Base-by-base conservation (phyloP, 495 filamentous ascomycete species). In the Tuber aestivum region DNA sequence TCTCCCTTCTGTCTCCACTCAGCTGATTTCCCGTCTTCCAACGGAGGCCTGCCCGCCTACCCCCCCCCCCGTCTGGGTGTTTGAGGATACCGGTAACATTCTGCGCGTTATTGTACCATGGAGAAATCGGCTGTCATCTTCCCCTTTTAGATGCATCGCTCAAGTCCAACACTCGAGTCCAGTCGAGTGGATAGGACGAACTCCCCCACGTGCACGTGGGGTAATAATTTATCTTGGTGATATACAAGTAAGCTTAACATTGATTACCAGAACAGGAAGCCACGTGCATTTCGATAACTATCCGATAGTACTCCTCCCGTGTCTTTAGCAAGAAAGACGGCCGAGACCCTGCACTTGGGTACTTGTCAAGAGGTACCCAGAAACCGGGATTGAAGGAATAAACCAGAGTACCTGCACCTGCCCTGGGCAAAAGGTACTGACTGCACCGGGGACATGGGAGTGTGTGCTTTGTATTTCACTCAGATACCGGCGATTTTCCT, bases 151-250 rank as follows among this genome's bases (percentile, higher is more conserved):
- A 32, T 61, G 50, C 50, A 61, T 61, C 4, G 12, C 50, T 61
- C 1, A 10, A 16, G n/a, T 61, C 27, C n/a, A 32, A 32, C 9
- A 16, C 21, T 61, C 10, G 10, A 12, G n/a, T 27, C 8, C 18
- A 10, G 50, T 56, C 23, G 50, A 61, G n/a, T 61, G 50, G 50
- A 10, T 61, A 23, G 1, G 50, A 10, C 32, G n/a, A 27, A 27
- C n/a, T 61, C n/a, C n/a, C 50, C 50, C 50, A 61, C 50, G 50
- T n/a, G 20, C 50, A 61, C 50, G 50, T 61, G 50, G 50, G 50
- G 12, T 27, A 61, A 10, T 32, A 61, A 32, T 32, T 61, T 61
- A 5, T n/a, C 3, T 3, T 61, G n/a, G 10, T 14, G 50, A 61
- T 61, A 27, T 14, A 16, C 41, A 14, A 14, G 9, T 16, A 61